These are phyloP conservation scores for Backusella liffmaniae DNA, from an alignment of 192 early-diverging fungal genomes.

Conservation along the genomic window DNA sequence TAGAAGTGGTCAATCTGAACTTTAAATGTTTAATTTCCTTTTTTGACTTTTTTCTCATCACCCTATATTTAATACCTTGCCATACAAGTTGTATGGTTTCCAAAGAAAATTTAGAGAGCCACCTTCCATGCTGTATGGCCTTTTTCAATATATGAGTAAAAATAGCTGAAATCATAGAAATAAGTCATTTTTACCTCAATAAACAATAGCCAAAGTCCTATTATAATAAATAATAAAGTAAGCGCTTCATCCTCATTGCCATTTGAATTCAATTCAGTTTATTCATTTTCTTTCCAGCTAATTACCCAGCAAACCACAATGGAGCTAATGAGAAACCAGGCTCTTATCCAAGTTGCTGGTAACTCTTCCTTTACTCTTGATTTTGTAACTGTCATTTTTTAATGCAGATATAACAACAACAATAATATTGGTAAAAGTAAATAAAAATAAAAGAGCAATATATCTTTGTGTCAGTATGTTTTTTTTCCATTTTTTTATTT, in stretches of 20 bases:
- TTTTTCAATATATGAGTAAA: neutral
- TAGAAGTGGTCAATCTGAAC: slow-evolving; percentile 36
- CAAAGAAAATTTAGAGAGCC: slow-evolving; percentile 30
- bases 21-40: neutral
- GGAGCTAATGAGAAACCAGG: slow-evolving; percentile 24
- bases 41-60: neutral
- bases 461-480: neutral
- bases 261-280: neutral
- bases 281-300: neutral
- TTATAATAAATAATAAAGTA: neutral
- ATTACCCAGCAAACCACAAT: slow-evolving; percentile 33
- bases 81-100: slow-evolving; percentile 37
- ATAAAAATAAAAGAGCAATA: neutral
- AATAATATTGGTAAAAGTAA: neutral
- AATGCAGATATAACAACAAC: neutral
- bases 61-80: slow-evolving; percentile 17
- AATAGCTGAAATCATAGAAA: neutral
- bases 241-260: neutral
- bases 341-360: slow-evolving; percentile 22
- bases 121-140: slow-evolving; percentile 31
- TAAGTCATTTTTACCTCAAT: slow-evolving; percentile 16
- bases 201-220: slow-evolving; percentile 38
- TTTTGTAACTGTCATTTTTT: neutral
- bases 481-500: neutral
- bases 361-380: neutral